Percentiles rank a stretch among this genome's conserved stretches.
Conservation (phyloP, 1,284 basidiomycete genomes). For the Sparassis latifolia region DNA sequence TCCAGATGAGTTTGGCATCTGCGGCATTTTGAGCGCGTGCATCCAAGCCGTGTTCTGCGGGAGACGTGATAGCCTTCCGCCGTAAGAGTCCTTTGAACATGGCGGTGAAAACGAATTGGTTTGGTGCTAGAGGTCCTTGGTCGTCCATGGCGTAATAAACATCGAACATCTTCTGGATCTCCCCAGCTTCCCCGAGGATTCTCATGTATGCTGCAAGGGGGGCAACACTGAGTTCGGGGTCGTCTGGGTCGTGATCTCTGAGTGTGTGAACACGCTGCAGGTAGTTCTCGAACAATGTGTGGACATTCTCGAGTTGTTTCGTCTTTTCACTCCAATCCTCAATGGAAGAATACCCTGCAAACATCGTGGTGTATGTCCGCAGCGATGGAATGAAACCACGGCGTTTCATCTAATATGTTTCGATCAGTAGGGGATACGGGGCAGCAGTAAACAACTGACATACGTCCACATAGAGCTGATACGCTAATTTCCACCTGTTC, state of each 20-base stretch:
- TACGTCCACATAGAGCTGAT: conserved; percentile 61
- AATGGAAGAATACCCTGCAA: conserved; percentile 53
- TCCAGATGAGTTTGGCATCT: conserved; percentile 67
- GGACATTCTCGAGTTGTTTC: conserved; percentile 54
- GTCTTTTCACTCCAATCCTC: conserved; percentile 48
- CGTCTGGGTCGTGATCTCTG: conserved; percentile 39
- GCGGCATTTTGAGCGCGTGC: conserved; percentile 27
- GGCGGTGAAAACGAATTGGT: conserved; percentile 50
- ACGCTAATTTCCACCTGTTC: conserved; percentile 49
- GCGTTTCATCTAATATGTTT: conserved; percentile 64
- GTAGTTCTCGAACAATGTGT: conserved; percentile 51
- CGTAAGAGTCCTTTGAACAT: conserved; percentile 49
- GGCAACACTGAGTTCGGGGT: conserved; percentile 35
- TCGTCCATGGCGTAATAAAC: conserved; percentile 59
- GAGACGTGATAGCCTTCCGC: conserved; percentile 12
- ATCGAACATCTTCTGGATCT: conserved; percentile 62
- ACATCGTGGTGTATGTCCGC: conserved; percentile 60
- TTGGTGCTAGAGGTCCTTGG: conserved; percentile 49
- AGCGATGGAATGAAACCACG: conserved; percentile 61
- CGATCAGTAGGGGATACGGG: not conserved
- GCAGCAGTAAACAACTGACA: conserved; percentile 22
- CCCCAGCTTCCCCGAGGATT: conserved; percentile 50
- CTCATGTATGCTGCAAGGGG: conserved; percentile 56
- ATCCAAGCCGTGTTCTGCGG: conserved; percentile 2
- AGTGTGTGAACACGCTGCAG: conserved; percentile 40